Base-by-base conservation (phyloP, 148 eudicot genomes). In the Drosera capensis region DNA sequence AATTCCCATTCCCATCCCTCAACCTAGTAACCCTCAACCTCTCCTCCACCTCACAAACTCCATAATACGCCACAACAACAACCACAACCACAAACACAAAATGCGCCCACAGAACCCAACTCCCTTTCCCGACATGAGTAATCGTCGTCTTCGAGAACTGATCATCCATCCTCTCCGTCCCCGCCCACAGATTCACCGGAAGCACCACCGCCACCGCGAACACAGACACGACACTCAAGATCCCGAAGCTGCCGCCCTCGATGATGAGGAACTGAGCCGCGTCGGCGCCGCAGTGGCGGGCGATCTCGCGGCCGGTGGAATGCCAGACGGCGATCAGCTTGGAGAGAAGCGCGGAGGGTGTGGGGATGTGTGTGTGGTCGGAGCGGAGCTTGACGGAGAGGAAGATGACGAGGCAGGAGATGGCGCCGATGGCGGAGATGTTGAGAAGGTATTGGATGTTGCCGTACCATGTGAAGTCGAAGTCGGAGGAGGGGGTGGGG, bases 311-410 rank as follows among this genome's bases (percentile, higher is more conserved):
- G 20, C 75, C 67, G 34, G 95, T 68, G 50, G 95, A 93, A 53
- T 84, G 85, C 95, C 95, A 88, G n/a, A 81, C 95, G 26, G 95
- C 83, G 24, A 84, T 78, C 12, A 90, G 97, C 70, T 90, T 90
- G 19, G 94, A 54, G 17, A 60, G 31, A 43, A 80, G 62, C 35
- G 97, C 86, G 34, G 77, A 34, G 14, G 93, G 87, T 3, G 86
- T 82, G 0, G 93, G 95, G 20, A 84, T 68, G 18, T 77, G 86
- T 23, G 86, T 81, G 64, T 88, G 97, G 46, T 88, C 94, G 71
- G 73, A 66, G 21, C 95, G 93, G 5, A 90, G 93, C 75, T 90
- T 90, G 43, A 84, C 74, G 53, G 80, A 53, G 44, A 84, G 25
- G 70, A 90, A 90, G 48, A 90, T 62, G 18, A 71, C 57, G 14